Evolutionary conservation across 208 protist genomes (phyloP).

Genomic region (Trypanosoma lewisi): DNA sequence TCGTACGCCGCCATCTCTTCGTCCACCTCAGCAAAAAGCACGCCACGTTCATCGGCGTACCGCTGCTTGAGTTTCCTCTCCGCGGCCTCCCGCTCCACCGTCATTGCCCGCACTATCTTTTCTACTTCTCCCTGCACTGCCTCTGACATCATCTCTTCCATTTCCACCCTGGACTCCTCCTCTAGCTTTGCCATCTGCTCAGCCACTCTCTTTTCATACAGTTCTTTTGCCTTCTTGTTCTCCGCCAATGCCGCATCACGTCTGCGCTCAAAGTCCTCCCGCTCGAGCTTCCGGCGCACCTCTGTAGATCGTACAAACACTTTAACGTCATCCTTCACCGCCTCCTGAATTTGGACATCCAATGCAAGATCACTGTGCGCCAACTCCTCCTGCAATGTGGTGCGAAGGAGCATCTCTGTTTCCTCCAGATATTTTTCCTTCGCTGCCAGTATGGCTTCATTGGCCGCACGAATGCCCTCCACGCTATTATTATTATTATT

Average conservation of each 20-base stretch:
- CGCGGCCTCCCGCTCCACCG: conserved; percentile 27
- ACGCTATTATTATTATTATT: neutral
- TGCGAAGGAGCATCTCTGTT: conserved; percentile 38
- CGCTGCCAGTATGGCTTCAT: neutral
- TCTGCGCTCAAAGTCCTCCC: conserved; percentile 50
- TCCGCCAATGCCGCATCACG: conserved; percentile 38
- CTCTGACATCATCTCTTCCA: conserved; percentile 43
- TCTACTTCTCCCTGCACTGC: conserved; percentile 29
- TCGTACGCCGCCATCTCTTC: conserved; percentile 61
- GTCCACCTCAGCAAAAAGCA: conserved; percentile 49
- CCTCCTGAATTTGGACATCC: conserved; percentile 39
- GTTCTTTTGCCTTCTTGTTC: conserved; percentile 36
- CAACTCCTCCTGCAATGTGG: conserved; percentile 29
- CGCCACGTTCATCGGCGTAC: conserved; percentile 50
- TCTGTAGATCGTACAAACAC: conserved; percentile 43
- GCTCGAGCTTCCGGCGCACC: conserved; percentile 34
- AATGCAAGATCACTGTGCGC: conserved; percentile 19
- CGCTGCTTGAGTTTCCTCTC: conserved; percentile 24
- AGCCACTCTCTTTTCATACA: conserved; percentile 40
- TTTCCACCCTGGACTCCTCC: conserved; percentile 34
- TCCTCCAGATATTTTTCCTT: conserved; percentile 34
- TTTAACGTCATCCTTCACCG: conserved; percentile 48
- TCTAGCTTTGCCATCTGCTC: conserved; percentile 28
- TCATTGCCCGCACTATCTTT: conserved; percentile 34
- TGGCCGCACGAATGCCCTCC: conserved; percentile 2